Base-by-base conservation (phyloP, 768 basidiomycete species). In the Russula dissimulans region DNA sequence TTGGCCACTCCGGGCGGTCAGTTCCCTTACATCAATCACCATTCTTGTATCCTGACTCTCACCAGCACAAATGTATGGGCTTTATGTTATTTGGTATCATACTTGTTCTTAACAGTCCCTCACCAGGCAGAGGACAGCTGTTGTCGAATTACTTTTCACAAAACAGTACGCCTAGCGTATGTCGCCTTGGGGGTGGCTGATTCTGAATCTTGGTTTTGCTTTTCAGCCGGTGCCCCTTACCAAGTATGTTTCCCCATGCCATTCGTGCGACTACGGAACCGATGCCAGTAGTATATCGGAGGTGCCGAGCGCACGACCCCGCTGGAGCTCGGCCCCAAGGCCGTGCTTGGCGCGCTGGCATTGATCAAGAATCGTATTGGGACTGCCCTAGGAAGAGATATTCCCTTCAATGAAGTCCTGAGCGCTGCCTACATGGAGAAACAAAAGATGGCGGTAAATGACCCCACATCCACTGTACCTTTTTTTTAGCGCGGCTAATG, bases 91-190 rank as follows among this genome's bases (percentile, higher is more conserved):
- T 12, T 32, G 0, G 6, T 47, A 12, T 42, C 53, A 43, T 59
- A 8, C 12, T n/a, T 22, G 3, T 44, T 62, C 55, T 59, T 62
- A 57, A 52, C 15, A 1, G 7, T 6, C 11, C 26, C 22, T 49
- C 12, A 15, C 32, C 57, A 91, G 89, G 81, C 66, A 81, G 87
- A 44, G 89, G 89, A 7, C 69, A 77, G 4, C 71, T 91, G 4
- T 72, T 91, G 51, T 86, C 89, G 5, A 86, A 88, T 67, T 91
- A 91, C 67, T 91, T 91, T 66, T 91, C 89, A 14, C 89, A 91
- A 64, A 91, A 91, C 59, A 82, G 89, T 89, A 68, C 68, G 83
- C 72, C 18, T 48, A 36, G 4, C 53, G 42, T 39, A 41, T 41
- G 39, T 11, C 17, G 38, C 18, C 22, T 34, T 32, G 50, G 46